Evolutionary conservation across 2,329 filamentous ascomycete species (phyloP).

Genomic region (Ophiostoma montium): DNA sequence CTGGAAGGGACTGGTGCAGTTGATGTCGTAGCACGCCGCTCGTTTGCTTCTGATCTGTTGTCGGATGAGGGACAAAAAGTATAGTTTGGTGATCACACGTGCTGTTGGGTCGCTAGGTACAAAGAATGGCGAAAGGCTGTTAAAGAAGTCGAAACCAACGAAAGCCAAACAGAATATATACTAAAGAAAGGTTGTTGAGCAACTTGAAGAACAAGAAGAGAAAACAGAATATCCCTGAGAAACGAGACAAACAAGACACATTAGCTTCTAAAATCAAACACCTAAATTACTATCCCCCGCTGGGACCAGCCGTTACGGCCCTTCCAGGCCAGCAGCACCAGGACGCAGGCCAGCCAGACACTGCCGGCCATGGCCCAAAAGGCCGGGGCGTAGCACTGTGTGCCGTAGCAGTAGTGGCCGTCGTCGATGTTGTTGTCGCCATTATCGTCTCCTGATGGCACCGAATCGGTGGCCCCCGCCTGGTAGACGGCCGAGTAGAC

Average conservation of each 20-base stretch:
- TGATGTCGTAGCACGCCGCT: too few species aligned
- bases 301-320: conserved; percentile 61
- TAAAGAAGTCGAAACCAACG: too few species aligned
- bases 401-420: conserved; percentile 63
- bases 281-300: conserved; percentile 55
- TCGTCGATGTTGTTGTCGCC: too few species aligned
- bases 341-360: conserved; percentile 59
- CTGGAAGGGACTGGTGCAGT: conserved; percentile 26
- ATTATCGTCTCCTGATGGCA: conserved; percentile 19
- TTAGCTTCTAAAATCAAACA: too few species aligned
- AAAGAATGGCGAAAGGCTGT: too few species aligned
- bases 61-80: too few species aligned
- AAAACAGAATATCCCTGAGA: background rate
- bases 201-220: background rate
- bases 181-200: too few species aligned
- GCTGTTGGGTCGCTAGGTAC: too few species aligned
- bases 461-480: conserved; percentile 31
- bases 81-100: too few species aligned
- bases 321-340: conserved; percentile 72
- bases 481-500: conserved; percentile 79
- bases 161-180: too few species aligned
- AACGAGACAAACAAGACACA: background rate
- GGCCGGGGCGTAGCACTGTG: conserved; percentile 61
- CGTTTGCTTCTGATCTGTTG: too few species aligned
- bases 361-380: conserved; percentile 79